A percentile compares a stretch with the other conserved stretches of the same genome.
phyloP scores from a whole-genome alignment of 495 filamentous ascomycete genomes.

The Neurospora sp. region DNA sequence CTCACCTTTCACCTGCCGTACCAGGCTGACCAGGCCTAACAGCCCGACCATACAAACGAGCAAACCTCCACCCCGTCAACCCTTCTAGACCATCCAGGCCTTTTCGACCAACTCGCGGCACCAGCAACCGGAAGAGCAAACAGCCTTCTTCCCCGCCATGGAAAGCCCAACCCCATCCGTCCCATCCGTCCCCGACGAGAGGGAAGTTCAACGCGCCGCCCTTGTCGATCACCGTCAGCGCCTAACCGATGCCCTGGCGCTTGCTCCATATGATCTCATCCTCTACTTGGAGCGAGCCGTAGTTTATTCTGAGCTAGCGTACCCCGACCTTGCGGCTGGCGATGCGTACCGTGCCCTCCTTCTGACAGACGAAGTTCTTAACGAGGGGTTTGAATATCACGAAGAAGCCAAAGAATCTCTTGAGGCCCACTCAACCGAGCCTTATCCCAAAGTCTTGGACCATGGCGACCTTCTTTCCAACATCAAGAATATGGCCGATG shows the following conservation, averaged over 20 bases:
- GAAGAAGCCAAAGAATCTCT: slow-evolving; percentile 40
- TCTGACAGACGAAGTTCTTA: slow-evolving; percentile 66
- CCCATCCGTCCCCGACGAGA: slow-evolving; percentile 21
- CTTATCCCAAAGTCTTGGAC: slow-evolving; percentile 27
- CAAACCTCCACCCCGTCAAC: neutral
- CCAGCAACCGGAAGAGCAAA: neutral
- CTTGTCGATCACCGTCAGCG: slow-evolving; percentile 36
- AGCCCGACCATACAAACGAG: neutral
- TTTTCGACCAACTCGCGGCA: neutral
- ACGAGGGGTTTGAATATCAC: slow-evolving; percentile 60
- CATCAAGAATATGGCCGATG: slow-evolving; percentile 26
- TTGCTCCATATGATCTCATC: slow-evolving; percentile 66
- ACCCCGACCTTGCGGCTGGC: slow-evolving; percentile 80
- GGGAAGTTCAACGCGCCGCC: slow-evolving; percentile 20
- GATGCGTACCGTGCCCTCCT: slow-evolving; percentile 87
- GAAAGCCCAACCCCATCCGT: slow-evolving; percentile 26
- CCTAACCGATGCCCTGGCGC: slow-evolving; percentile 37
- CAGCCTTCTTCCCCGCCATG: slow-evolving; percentile 13
- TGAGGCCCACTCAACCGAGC: slow-evolving; percentile 15
- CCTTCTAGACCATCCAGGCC: neutral
- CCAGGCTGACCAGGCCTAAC: neutral
- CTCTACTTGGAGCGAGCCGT: slow-evolving; percentile 63
- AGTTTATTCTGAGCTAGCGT: slow-evolving; percentile 63
- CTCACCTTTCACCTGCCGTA: neutral
- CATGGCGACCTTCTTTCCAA: slow-evolving; percentile 30